Conservation (phyloP, 192 early-diverging fungal species). For the Gaertneriomyces semiglobifer region DNA sequence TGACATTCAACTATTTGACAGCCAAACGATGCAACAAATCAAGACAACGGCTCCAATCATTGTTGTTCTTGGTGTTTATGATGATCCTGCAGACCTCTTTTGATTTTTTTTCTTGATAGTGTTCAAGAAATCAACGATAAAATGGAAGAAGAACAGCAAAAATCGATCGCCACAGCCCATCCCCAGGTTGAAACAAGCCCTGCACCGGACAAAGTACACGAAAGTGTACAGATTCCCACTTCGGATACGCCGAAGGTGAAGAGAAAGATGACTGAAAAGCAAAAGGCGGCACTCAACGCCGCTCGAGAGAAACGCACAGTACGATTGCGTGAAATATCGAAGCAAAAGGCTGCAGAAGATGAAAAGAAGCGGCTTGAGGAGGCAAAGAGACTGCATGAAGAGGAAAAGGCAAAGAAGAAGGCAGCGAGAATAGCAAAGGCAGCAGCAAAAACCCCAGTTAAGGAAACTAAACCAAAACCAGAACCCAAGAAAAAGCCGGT, state of each 20-base stretch:
- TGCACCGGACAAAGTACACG: background rate
- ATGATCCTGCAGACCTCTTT: background rate
- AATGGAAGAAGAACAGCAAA: background rate
- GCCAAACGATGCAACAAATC: background rate
- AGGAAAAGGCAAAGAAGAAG: background rate
- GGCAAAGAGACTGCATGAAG: background rate
- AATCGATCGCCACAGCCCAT: background rate
- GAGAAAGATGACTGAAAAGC: background rate
- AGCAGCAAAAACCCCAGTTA: too few relatives aligned
- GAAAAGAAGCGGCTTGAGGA: background rate
- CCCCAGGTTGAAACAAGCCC: background rate
- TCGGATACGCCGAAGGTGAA: background rate
- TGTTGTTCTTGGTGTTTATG: constrained; percentile 1
- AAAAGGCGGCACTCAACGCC: background rate
- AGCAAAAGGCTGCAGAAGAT: background rate
- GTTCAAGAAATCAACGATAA: background rate
- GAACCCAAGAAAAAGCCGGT: background rate
- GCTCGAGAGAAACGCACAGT: constrained; percentile 4
- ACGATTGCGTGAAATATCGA: background rate
- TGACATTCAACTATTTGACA: constrained; percentile 2
- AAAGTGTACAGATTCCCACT: background rate
- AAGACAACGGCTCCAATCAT: background rate
- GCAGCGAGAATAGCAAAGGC: background rate
- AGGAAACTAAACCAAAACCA: background rate
- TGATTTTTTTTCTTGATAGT: constrained; percentile 10